Evolutionary conservation across 768 basidiomycete genomes (phyloP).

Genomic region (Suillus paluster): DNA sequence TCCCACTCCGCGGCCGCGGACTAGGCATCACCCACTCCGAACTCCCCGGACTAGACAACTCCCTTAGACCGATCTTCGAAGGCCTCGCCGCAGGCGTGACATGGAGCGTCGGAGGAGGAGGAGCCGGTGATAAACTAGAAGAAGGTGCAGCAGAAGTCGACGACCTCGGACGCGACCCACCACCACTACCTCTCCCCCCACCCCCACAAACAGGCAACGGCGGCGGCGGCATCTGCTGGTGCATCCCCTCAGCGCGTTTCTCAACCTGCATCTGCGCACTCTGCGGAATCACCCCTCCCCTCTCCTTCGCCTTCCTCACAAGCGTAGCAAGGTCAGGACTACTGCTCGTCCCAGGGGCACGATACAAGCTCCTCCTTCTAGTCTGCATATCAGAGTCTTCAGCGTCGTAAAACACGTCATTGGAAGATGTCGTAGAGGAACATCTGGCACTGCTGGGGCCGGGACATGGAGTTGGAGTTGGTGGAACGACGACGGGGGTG

Average conservation of each 20-base stretch:
- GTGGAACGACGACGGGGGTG: conserved; percentile 67
- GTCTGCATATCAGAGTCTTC: conserved; percentile 71
- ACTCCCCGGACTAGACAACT: conserved; percentile 38
- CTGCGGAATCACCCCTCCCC: conserved; percentile 48
- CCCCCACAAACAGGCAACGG: conserved; percentile 39
- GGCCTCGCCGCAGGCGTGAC: conserved; percentile 34
- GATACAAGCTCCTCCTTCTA: conserved; percentile 84
- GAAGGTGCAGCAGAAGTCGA: conserved; percentile 43
- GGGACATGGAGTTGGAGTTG: conserved; percentile 49
- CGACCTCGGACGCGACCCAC: conserved; percentile 43
- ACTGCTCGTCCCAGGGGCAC: conserved; percentile 86
- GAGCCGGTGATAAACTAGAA: conserved; percentile 18
- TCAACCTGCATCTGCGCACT: too few relatives aligned
- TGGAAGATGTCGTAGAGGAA: conserved; percentile 55
- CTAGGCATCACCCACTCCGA: conserved; percentile 56
- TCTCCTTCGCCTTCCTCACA: conserved; percentile 80
- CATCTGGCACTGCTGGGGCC: conserved; percentile 37
- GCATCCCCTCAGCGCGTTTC: conserved; percentile 41
- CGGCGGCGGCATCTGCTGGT: too few relatives aligned
- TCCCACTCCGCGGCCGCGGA: conserved; percentile 45
- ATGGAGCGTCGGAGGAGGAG: conserved; percentile 40
- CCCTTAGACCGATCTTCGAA: conserved; percentile 26
- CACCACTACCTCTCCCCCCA: background rate
- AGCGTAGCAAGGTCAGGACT: conserved; percentile 92
- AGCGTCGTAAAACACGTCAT: conserved; percentile 65